A percentile compares a stretch with the other conserved stretches of the same genome.
Conservation (phyloP, 2,329 filamentous ascomycete genomes). For the Calonectria pseudoturangicola region DNA sequence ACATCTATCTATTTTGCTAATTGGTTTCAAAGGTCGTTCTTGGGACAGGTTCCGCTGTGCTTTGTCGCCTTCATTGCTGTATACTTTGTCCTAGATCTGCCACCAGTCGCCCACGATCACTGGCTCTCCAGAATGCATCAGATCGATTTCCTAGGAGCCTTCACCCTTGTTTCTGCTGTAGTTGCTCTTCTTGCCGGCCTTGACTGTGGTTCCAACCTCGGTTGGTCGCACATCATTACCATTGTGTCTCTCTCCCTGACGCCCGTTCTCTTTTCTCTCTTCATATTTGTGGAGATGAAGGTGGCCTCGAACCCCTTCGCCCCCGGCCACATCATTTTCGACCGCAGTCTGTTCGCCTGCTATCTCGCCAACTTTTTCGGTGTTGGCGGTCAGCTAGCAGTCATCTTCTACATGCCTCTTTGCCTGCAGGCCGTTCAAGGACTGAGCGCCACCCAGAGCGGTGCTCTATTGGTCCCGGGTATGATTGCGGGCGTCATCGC, state of each 20-base stretch:
- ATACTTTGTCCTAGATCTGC: conserved; percentile 76
- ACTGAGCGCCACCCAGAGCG: conserved; percentile 77
- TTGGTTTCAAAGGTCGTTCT: conserved; percentile 74
- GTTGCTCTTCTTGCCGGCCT: conserved; percentile 80
- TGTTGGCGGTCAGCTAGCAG: conserved; percentile 73
- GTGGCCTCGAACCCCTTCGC: conserved; percentile 84
- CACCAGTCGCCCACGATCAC: conserved; percentile 75
- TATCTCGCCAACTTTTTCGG: conserved; percentile 85
- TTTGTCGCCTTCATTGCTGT: conserved; percentile 79
- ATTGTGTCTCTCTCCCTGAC: conserved; percentile 74
- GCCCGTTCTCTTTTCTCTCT: conserved; percentile 77
- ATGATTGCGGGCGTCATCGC: conserved; percentile 78
- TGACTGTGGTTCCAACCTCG: conserved; percentile 83
- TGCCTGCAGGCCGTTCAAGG: conserved; percentile 85
- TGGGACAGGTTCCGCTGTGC: conserved; percentile 82
- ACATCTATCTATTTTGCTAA: neutral
- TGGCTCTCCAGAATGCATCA: conserved; percentile 80
- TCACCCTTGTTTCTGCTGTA: conserved; percentile 79
- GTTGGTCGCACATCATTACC: conserved; percentile 77
- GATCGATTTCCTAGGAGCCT: conserved; percentile 84
- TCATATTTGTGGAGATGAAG: conserved; percentile 80
- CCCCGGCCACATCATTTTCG: conserved; percentile 83
- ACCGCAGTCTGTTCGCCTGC: conserved; percentile 78
- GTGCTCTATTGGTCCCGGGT: conserved; percentile 79
- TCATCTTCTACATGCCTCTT: conserved; percentile 84